phyloP scores from a whole-genome alignment of 192 early-diverging fungal species.

The Coemansia sp. region DNA sequence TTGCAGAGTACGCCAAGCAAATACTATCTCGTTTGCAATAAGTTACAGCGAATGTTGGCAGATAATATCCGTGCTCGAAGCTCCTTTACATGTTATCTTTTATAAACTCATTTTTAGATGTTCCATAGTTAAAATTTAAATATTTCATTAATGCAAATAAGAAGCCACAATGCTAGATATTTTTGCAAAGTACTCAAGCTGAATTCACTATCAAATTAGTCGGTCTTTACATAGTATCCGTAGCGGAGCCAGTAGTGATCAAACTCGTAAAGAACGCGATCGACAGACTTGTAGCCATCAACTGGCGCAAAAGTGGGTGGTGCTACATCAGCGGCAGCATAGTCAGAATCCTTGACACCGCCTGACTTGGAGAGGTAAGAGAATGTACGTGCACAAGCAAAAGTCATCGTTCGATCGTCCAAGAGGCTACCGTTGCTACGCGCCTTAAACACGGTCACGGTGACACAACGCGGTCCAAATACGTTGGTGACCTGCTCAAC shows the following conservation, averaged over 20 bases:
- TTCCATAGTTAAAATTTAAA: no score
- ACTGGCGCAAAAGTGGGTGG: constrained; percentile 53
- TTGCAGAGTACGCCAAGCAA: not conserved
- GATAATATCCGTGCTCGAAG: no score
- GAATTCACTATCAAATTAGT: not conserved
- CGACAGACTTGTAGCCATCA: constrained; percentile 60
- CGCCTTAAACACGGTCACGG: constrained; percentile 75
- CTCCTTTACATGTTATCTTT: no score
- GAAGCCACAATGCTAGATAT: no score
- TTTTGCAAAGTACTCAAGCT: no score
- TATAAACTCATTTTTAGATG: no score
- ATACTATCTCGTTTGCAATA: no score
- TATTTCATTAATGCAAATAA: no score
- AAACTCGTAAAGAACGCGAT: constrained; percentile 78
- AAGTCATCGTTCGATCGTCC: no score
- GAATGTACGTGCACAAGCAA: no score
- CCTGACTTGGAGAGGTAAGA: not conserved
- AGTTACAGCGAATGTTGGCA: no score
- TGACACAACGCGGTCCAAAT: constrained; percentile 80
- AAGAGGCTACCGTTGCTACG: constrained; percentile 13
- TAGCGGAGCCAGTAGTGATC: constrained; percentile 78
- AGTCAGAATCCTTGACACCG: not conserved
- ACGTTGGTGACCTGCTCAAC: constrained; percentile 73
- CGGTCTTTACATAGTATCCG: constrained; percentile 60
- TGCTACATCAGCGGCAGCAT: constrained; percentile 12